phyloP scores from a whole-genome alignment of 148 eudicot genomes.

The Spergularia marina region DNA sequence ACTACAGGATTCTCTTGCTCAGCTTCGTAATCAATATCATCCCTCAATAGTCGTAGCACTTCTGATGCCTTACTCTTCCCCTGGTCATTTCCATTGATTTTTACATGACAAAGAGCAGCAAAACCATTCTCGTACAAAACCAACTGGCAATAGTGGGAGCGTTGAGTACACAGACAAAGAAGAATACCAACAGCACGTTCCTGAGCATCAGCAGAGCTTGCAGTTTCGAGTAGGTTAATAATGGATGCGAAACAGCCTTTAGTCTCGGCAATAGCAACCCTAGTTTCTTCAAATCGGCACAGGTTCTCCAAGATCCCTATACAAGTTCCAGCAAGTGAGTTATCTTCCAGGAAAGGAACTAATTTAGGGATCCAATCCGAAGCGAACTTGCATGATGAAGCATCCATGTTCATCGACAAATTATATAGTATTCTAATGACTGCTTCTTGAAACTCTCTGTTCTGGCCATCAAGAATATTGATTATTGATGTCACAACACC shows the following conservation, averaged over 20 bases:
- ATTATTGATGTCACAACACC: conserved; percentile 44
- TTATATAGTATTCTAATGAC: conserved; percentile 54
- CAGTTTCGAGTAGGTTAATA: conserved; percentile 51
- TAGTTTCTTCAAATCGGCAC: conserved; percentile 39
- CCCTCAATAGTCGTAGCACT: conserved; percentile 53
- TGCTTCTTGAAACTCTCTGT: conserved; percentile 38
- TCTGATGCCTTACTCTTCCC: conserved; percentile 57
- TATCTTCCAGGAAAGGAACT: conserved; percentile 50
- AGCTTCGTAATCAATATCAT: conserved; percentile 11
- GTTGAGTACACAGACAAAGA: conserved; percentile 58
- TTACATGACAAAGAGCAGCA: conserved; percentile 43
- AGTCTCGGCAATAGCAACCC: conserved; percentile 46
- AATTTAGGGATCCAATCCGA: conserved; percentile 51
- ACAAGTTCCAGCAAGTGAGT: conserved; percentile 43
- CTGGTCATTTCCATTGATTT: conserved; percentile 54
- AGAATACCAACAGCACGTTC: conserved; percentile 60
- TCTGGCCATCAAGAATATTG: conserved; percentile 42
- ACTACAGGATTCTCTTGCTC: conserved; percentile 25
- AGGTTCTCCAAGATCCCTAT: conserved; percentile 53
- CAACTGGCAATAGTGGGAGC: conserved; percentile 43
- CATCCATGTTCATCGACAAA: conserved; percentile 38
- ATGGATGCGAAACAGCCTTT: conserved; percentile 67
- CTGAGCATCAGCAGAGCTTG: conserved; percentile 45
- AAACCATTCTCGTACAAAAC: conserved; percentile 70
- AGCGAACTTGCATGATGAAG: conserved; percentile 28